Conservation (phyloP, 164 flowering plant species). For the Dillenia turbinata region DNA sequence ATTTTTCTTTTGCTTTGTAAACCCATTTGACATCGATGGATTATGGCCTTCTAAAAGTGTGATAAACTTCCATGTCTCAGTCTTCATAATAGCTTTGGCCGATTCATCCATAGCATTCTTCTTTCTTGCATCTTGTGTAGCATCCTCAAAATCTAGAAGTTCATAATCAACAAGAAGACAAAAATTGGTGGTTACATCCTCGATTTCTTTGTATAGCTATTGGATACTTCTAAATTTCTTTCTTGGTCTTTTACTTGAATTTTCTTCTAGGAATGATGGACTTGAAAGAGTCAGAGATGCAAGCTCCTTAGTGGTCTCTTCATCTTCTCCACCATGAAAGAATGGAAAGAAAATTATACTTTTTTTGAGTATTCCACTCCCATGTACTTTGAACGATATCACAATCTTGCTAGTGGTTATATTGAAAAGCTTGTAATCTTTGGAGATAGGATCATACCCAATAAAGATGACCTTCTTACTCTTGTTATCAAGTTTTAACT, state of each 20-base stretch:
- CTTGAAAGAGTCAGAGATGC: too few species aligned
- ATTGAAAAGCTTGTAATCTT: too few species aligned
- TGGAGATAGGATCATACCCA: too few species aligned
- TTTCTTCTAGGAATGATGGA: too few species aligned
- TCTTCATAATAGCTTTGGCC: not conserved
- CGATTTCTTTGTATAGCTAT: not conserved
- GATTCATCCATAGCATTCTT: constrained; percentile 7
- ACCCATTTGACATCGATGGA: constrained; percentile 5
- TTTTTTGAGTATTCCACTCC: not conserved
- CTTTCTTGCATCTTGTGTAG: not conserved
- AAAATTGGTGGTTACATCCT: not conserved
- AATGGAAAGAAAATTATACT: not conserved
- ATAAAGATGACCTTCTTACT: too few species aligned
- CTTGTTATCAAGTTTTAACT: too few species aligned
- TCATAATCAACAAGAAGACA: not conserved
- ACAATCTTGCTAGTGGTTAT: not conserved
- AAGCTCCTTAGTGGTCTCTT: not conserved
- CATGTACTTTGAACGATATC: not conserved
- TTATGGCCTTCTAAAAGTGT: not conserved
- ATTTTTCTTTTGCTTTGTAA: constrained; percentile 4
- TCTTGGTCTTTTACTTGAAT: not conserved
- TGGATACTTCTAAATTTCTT: not conserved
- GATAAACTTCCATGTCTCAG: constrained; percentile 3
- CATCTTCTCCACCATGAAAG: not conserved
- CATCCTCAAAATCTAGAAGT: not conserved